These are phyloP conservation scores for Bacidia rubella DNA, from an alignment of 495 filamentous ascomycete genomes.

Conservation along the genomic window DNA sequence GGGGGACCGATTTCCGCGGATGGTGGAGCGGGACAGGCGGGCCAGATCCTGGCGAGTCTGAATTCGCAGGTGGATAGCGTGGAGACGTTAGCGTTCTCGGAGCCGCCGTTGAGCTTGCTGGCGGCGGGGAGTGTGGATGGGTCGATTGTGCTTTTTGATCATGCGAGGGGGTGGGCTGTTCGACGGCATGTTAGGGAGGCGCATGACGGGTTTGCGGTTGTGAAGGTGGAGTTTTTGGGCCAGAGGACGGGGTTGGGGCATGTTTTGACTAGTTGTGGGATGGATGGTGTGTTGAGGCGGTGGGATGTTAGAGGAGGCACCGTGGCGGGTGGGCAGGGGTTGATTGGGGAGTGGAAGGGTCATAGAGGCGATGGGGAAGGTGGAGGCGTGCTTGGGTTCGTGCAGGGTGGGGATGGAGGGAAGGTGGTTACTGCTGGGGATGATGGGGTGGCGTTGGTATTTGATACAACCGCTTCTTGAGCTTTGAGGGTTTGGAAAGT, in stretches of 20 bases:
- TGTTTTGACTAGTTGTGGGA: slow-evolving; percentile 59
- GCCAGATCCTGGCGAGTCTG: slow-evolving; percentile 62
- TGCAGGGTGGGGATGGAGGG: slow-evolving; percentile 52
- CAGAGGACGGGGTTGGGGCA: slow-evolving; percentile 20
- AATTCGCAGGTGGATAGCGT: slow-evolving; percentile 64
- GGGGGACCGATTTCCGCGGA: slow-evolving; percentile 18
- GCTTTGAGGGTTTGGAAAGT: background rate
- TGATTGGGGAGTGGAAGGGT: slow-evolving; percentile 69
- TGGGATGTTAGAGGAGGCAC: slow-evolving; percentile 83
- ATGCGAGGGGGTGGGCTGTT: slow-evolving; percentile 66
- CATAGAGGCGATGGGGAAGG: slow-evolving; percentile 70
- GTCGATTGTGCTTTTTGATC: slow-evolving; percentile 77
- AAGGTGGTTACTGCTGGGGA: slow-evolving; percentile 79
- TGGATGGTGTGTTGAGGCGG: slow-evolving; percentile 74
- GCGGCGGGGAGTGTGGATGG: slow-evolving; percentile 87
- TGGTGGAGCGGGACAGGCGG: slow-evolving; percentile 48
- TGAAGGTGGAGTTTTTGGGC: slow-evolving; percentile 70
- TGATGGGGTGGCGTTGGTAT: slow-evolving; percentile 60
- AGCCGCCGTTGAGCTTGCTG: slow-evolving; percentile 59
- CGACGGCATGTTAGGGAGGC: slow-evolving; percentile 66
- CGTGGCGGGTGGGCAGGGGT: slow-evolving; percentile 42
- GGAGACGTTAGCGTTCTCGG: slow-evolving; percentile 76
- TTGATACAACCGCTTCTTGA: slow-evolving; percentile 30
- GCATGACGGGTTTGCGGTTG: slow-evolving; percentile 67
- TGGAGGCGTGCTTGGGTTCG: slow-evolving; percentile 80